These are phyloP conservation scores for Diaporthe caulivora DNA, from an alignment of 2,329 filamentous ascomycete genomes.

Conservation along the genomic window DNA sequence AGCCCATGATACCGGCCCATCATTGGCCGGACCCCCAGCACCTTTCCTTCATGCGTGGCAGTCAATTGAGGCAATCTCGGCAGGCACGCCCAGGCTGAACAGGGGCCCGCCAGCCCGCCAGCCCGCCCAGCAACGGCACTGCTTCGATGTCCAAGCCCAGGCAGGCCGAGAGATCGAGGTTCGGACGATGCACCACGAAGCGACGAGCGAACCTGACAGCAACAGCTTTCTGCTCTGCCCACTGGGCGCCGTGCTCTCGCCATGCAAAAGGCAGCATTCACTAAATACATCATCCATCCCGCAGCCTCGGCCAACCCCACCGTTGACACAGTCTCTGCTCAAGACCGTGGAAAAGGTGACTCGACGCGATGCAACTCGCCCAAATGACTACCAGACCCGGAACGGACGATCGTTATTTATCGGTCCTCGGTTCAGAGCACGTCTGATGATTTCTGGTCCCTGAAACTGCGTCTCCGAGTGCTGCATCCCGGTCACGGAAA, in stretches of 20 bases:
- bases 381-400: slow-evolving; percentile 13
- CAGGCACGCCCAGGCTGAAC: slow-evolving; percentile 1
- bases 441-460: slow-evolving; percentile 29
- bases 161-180: slow-evolving; percentile 2
- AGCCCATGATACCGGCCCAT: slow-evolving; percentile 1
- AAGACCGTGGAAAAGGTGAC: too few relatives aligned
- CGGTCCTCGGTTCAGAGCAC: slow-evolving; percentile 16
- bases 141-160: neutral
- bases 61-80: slow-evolving; percentile 29
- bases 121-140: slow-evolving; percentile 5
- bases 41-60: slow-evolving; percentile 16
- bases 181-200: neutral
- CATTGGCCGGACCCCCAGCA: slow-evolving; percentile 16
- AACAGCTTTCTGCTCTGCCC: neutral
- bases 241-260: neutral
- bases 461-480: slow-evolving; percentile 20
- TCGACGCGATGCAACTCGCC: slow-evolving; percentile 18
- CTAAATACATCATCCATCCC: neutral
- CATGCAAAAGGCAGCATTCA: neutral
- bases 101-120: neutral
- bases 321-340: neutral
- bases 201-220: slow-evolving; percentile 8
- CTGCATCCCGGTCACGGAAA: slow-evolving; percentile 12
- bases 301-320: slow-evolving; percentile 1
- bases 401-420: slow-evolving; percentile 29